A percentile compares a stretch with the other conserved stretches of the same genome.
These are phyloP conservation scores for Cymbopogon flexuosus DNA, from an alignment of 202 grass and related monocot genomes.

Conservation along the genomic window DNA sequence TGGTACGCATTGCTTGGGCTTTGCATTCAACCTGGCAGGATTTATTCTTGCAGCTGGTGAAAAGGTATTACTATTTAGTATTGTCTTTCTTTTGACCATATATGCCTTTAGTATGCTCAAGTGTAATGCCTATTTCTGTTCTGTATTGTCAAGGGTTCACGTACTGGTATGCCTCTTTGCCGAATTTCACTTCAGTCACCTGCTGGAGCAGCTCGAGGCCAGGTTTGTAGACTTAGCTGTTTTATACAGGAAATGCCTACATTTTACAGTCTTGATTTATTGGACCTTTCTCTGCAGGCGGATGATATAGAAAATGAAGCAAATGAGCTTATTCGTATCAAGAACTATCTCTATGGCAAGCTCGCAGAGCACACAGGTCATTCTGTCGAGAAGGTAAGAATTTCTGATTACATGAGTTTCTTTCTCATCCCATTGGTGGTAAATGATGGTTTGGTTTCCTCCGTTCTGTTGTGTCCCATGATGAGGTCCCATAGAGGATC, in stretches of 20 bases:
- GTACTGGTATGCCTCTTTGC: constrained; percentile 69
- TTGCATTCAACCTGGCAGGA: constrained; percentile 82
- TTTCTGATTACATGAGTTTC: neutral
- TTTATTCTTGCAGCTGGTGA: constrained; percentile 95
- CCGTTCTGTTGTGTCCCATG: neutral
- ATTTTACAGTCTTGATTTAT: neutral
- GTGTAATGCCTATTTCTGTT: constrained; percentile 11
- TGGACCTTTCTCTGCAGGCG: constrained; percentile 37
- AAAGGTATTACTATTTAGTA: constrained; percentile 45
- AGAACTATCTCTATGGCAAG: constrained; percentile 75
- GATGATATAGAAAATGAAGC: constrained; percentile 88
- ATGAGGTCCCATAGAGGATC: neutral
- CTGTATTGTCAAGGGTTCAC: constrained; percentile 51
- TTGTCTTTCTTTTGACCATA: neutral
- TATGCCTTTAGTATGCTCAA: neutral
- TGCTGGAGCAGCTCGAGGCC: constrained; percentile 83
- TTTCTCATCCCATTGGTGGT: neutral
- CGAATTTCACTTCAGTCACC: constrained; percentile 73
- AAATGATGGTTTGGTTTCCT: neutral
- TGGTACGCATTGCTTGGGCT: constrained; percentile 78
- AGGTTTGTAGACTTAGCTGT: constrained; percentile 47
- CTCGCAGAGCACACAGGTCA: constrained; percentile 80
- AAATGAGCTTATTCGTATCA: constrained; percentile 73
- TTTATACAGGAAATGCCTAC: neutral
- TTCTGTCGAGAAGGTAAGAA: constrained; percentile 57